Evolutionary conservation across 106 monocot genomes (phyloP), one percentile per base, ranked within the genome.

Genomic region (Apostasia ramifera): DNA sequence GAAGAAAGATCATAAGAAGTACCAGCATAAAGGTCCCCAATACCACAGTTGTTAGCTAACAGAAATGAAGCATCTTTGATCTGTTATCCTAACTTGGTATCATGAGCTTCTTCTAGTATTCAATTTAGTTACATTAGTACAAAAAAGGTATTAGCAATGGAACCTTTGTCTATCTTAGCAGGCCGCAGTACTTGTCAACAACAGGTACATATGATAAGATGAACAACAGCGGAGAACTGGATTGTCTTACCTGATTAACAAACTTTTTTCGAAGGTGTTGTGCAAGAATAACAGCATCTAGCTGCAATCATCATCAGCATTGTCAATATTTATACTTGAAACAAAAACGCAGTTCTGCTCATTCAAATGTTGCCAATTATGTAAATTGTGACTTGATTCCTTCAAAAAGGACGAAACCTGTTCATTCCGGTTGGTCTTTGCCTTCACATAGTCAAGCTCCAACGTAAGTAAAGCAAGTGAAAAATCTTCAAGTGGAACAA

Each of bases 211-310:
- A 50, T 5, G 8, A 50, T 50, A 50, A 5, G 38, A 46, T 6
- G 3, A 45, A 12, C 13, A 69, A 13, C 5, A 54, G 1, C 47
- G 12, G 43, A 42, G 7, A 72, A 61, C 6, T 14, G 9, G 47
- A 12, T 72, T 43, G 0, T 0, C 53, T 58, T 78, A 98, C 97
- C 97, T 98, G 97, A 59, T 87, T 81, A 47, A 47, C 10, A 52
- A 90, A 92, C 73, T 77, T 89, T 57, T 81, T 92, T 4, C 78
- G 73, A 61, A 98, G 73, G 64, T 92, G 97, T 70, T 92, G 81
- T 56, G 87, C 71, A 80, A 98, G 97, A 76, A 87, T 67, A 71
- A 82, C 77, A 53, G 97, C 97, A 89, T 98, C 97, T 54, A 98
- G 15, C 97, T 98, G 79, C 67, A 80, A 60, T 47, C 48, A 26